These are phyloP conservation scores for Trichoderma sp. DNA, from an alignment of 2,329 filamentous ascomycete genomes.

Conservation along the genomic window DNA sequence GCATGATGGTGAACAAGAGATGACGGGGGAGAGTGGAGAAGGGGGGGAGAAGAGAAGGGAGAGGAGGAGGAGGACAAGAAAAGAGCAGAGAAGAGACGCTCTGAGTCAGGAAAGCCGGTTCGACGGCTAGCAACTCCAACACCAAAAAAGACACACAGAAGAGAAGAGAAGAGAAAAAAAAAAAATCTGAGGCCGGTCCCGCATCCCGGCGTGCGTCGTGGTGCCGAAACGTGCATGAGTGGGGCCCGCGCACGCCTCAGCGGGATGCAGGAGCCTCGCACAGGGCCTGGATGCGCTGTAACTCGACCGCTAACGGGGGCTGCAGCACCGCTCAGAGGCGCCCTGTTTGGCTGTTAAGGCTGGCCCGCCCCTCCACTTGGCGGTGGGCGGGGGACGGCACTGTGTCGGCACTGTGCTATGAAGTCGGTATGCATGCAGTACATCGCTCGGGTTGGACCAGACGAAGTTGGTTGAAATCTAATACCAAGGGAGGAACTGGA, in stretches of 20 bases:
- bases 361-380: slow-evolving; percentile 17
- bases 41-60: slow-evolving; percentile 12
- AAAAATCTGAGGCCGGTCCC: slow-evolving; percentile 5
- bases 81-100: slow-evolving; percentile 14
- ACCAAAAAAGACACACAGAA: too few relatives aligned
- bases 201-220: slow-evolving; percentile 6
- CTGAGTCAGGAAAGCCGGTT: slow-evolving; percentile 28
- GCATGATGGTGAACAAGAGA: slow-evolving; percentile 18
- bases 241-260: slow-evolving; percentile 22
- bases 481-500: too few relatives aligned
- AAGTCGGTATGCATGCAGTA: too few relatives aligned
- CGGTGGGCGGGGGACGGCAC: background rate
- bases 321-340: background rate
- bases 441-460: too few relatives aligned
- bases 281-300: slow-evolving; percentile 21
- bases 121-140: slow-evolving; percentile 24
- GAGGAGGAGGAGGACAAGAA: background rate
- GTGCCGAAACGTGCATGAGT: slow-evolving; percentile 25
- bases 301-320: background rate
- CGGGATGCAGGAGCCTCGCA: slow-evolving; percentile 18
- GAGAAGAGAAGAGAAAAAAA: slow-evolving; percentile 7
- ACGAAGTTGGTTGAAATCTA: too few relatives aligned
- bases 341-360: slow-evolving; percentile 1
- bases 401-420: background rate
- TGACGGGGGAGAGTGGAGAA: slow-evolving; percentile 1